Evolutionary conservation across 352 stramenopile species (phyloP).

Genomic region (Pythium rishiriense): DNA sequence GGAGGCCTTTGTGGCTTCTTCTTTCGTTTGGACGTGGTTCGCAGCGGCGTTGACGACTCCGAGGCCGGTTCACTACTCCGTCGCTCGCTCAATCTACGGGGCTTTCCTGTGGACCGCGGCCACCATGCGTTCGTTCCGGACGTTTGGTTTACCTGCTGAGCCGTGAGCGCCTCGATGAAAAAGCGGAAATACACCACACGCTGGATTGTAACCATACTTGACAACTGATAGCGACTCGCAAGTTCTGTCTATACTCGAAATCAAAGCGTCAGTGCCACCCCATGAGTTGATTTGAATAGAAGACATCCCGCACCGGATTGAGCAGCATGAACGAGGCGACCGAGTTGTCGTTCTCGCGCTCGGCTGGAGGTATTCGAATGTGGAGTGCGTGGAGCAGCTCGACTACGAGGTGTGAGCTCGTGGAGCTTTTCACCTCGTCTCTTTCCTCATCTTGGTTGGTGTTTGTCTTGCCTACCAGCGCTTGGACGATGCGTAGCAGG

Average conservation of each 20-base stretch:
- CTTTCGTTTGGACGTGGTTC: conserved; percentile 7
- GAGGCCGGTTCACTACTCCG: neutral
- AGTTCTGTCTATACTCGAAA: conserved; percentile 36
- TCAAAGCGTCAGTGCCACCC: neutral
- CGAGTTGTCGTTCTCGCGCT: neutral
- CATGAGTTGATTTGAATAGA: neutral
- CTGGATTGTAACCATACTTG: conserved; percentile 51
- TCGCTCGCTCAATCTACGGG: neutral
- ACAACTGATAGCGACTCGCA: conserved; percentile 32
- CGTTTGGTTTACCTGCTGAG: conserved; percentile 18
- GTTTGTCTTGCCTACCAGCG: neutral
- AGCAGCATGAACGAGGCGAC: conserved; percentile 29
- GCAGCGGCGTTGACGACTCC: neutral
- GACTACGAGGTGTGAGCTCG: neutral
- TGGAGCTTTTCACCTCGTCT: neutral
- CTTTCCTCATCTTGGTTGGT: conserved; percentile 1
- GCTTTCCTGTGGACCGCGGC: conserved; percentile 12
- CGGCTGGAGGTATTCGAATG: neutral
- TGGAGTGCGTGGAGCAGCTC: conserved; percentile 22
- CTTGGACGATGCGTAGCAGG: conserved; percentile 35
- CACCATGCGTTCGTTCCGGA: conserved; percentile 12
- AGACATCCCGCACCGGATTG: conserved; percentile 34
- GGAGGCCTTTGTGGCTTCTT: neutral
- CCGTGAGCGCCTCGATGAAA: conserved; percentile 39
- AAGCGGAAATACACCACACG: conserved; percentile 62